Conservation (phyloP, 768 basidiomycete species). For the Galerina marginata region DNA sequence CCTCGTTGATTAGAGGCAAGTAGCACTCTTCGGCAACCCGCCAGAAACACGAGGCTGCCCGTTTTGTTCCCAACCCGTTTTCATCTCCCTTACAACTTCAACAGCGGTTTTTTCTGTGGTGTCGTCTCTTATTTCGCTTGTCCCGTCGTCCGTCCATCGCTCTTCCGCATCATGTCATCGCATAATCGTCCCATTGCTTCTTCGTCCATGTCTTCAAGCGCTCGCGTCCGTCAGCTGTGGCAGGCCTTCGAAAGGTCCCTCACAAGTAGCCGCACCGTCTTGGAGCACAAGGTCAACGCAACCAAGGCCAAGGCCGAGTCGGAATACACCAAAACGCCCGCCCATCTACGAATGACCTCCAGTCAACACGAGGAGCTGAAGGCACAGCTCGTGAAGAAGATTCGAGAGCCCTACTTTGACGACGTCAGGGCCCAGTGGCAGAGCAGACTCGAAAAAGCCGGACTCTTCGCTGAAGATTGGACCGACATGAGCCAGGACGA, state of each 20-base stretch:
- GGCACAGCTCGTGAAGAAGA: constrained; percentile 27
- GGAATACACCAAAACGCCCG: constrained; percentile 34
- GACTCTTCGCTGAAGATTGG: constrained; percentile 50
- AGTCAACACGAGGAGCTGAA: constrained; percentile 37
- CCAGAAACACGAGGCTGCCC: constrained; percentile 46
- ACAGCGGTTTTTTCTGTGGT: constrained; percentile 35
- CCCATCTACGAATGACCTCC: constrained; percentile 21
- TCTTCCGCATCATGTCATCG: constrained; percentile 24
- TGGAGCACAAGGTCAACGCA: constrained; percentile 25
- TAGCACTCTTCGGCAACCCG: constrained; percentile 39
- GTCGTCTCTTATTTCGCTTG: constrained; percentile 37
- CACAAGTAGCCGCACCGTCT: constrained; percentile 8
- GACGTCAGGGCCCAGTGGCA: constrained; percentile 49
- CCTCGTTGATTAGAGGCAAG: constrained; percentile 20
- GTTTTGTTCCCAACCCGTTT: constrained; percentile 40
- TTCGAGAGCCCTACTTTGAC: constrained; percentile 38
- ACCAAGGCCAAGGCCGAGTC: constrained; percentile 30
- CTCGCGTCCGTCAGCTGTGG: constrained; percentile 25
- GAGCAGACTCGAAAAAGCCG: constrained; percentile 33
- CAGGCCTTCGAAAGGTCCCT: constrained; percentile 21
- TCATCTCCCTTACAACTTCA: constrained; percentile 31
- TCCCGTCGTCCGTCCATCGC: constrained; percentile 19
- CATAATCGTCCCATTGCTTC: constrained; percentile 22
- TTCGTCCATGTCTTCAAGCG: constrained; percentile 10
- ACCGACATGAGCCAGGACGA: constrained; percentile 45